Conservation (phyloP, 2,329 filamentous ascomycete genomes). For the Fusarium newnesense region DNA sequence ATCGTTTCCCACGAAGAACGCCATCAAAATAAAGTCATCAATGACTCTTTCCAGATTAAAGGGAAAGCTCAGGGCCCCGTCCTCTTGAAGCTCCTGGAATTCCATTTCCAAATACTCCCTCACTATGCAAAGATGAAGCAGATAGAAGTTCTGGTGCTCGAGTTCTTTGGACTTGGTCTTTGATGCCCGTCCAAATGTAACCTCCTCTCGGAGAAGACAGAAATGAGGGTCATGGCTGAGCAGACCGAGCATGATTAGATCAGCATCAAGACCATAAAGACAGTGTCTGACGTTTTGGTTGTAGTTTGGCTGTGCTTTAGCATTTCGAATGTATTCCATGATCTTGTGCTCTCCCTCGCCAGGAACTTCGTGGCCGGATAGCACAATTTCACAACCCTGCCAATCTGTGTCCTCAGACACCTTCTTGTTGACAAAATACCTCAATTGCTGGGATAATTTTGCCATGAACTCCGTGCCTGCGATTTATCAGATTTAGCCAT, state of each 20-base stretch:
- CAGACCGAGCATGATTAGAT: conserved; percentile 97
- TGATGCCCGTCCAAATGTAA: conserved; percentile 91
- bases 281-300: conserved; percentile 95
- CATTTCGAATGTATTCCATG: conserved; percentile 99
- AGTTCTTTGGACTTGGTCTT: conserved; percentile 94
- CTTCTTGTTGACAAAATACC: conserved; percentile 99
- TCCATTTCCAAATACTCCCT: conserved; percentile 96
- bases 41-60: conserved; percentile 97
- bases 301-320: conserved; percentile 94
- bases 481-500: conserved; percentile 25
- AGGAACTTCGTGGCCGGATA: conserved; percentile 97
- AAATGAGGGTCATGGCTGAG: conserved; percentile 99
- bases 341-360: conserved; percentile 99
- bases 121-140: conserved; percentile 97
- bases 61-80: conserved; percentile 75
- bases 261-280: conserved; percentile 95
- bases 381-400: conserved; percentile 95
- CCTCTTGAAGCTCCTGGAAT: conserved; percentile 88
- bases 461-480: conserved; percentile 93
- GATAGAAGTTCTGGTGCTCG: conserved; percentile 98
- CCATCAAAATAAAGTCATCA: conserved; percentile 99
- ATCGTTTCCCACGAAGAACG: conserved; percentile 99
- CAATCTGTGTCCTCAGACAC: conserved; percentile 96
- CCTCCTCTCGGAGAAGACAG: conserved; percentile 94
- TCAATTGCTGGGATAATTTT: conserved; percentile 90